Conservation (phyloP, 495 filamentous ascomycete species). For the Terfezia boudieri region DNA sequence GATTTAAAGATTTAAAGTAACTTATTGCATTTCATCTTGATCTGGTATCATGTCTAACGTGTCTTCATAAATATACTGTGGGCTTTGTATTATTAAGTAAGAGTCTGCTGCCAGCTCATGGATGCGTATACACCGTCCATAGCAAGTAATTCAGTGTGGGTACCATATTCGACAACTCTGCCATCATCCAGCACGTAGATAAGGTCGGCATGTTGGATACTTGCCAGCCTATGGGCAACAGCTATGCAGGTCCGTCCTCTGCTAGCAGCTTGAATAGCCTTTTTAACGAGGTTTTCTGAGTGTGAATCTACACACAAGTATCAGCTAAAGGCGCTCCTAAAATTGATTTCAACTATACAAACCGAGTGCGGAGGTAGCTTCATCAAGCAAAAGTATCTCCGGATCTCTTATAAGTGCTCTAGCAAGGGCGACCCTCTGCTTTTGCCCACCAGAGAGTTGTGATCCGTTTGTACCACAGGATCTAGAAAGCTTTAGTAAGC, state of each 20-base stretch:
- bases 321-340: background rate
- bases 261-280: slow-evolving; percentile 10
- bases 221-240: slow-evolving; percentile 12
- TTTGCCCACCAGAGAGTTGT: slow-evolving; percentile 39
- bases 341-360: slow-evolving; percentile 7
- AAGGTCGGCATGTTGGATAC: slow-evolving; percentile 12
- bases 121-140: slow-evolving; percentile 9
- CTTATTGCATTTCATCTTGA: no score
- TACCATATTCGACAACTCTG: slow-evolving; percentile 9
- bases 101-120: slow-evolving; percentile 9
- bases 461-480: slow-evolving; percentile 33
- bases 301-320: slow-evolving; percentile 4
- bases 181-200: slow-evolving; percentile 15
- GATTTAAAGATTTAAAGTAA: no score
- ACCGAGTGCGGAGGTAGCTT: slow-evolving; percentile 44
- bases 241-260: slow-evolving; percentile 13
- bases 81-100: background rate
- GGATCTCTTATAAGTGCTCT: slow-evolving; percentile 44
- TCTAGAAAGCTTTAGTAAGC: slow-evolving; percentile 22
- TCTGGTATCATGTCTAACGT: no score
- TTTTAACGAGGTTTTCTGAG: slow-evolving; percentile 14
- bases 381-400: slow-evolving; percentile 51
- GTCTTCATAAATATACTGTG: no score
- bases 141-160: slow-evolving; percentile 8
- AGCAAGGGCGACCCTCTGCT: slow-evolving; percentile 41